phyloP scores from a whole-genome alignment of 306 rosid species.

The Castanopsis chinensis region DNA sequence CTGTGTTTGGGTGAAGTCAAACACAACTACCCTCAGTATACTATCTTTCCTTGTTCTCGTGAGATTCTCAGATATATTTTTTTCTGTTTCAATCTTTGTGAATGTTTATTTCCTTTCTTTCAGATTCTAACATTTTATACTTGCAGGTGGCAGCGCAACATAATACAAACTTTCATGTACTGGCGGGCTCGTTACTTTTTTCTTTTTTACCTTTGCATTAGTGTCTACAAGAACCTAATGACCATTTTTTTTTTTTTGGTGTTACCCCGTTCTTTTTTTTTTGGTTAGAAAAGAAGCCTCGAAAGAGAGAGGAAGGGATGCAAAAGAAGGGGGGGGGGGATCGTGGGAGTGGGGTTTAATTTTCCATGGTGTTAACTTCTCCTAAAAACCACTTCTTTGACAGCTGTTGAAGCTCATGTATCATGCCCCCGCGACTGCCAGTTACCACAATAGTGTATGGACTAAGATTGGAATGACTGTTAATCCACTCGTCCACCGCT shows the following conservation, averaged over 20 bases:
- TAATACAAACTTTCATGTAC: conserved; percentile 82
- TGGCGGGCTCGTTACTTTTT: conserved; percentile 75
- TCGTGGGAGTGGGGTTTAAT: too few species aligned
- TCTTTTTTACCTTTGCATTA: too few species aligned
- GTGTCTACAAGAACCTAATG: too few species aligned
- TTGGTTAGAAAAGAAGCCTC: too few species aligned
- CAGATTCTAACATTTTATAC: conserved; percentile 1
- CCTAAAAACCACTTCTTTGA: not conserved
- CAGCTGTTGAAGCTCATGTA: conserved; percentile 97
- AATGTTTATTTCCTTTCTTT: not conserved
- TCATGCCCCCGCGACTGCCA: conserved; percentile 75
- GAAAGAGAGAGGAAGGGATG: too few species aligned
- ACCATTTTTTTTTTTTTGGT: too few species aligned
- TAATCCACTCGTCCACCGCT: conserved; percentile 58
- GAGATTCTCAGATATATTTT: conserved; percentile 36
- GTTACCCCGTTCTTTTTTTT: too few species aligned
- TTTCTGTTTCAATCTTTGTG: not conserved
- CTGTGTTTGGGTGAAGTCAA: conserved; percentile 95
- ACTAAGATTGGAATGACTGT: conserved; percentile 60
- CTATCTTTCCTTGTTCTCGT: conserved; percentile 88
- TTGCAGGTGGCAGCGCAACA: conserved; percentile 90
- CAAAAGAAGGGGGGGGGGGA: too few species aligned
- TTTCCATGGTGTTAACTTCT: too few species aligned
- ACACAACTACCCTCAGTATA: conserved; percentile 71
- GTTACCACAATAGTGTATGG: conserved; percentile 88